These are phyloP conservation scores for Botrytis fabae DNA, from an alignment of 2,329 filamentous ascomycete species.

Conservation along the genomic window DNA sequence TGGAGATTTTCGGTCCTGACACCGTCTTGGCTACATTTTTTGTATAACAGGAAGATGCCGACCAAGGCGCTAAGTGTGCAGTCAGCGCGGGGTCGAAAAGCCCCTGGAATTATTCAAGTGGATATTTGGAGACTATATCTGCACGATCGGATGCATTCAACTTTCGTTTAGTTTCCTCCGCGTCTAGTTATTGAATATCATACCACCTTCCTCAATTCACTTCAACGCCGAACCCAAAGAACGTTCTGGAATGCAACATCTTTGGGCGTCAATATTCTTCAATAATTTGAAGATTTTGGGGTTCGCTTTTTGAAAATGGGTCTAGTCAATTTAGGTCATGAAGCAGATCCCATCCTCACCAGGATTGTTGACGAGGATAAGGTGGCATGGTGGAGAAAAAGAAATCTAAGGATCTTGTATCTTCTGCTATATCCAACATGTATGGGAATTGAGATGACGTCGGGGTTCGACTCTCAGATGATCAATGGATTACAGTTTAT, in stretches of 20 bases:
- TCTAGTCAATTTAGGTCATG: conserved; percentile 15
- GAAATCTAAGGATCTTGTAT: conserved; percentile 44
- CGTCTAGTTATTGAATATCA: neutral
- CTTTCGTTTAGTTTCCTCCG: conserved; percentile 21
- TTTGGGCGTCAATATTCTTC: conserved; percentile 2
- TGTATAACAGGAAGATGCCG: neutral
- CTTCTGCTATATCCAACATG: conserved; percentile 48
- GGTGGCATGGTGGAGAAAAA: conserved; percentile 45
- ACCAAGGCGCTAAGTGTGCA: neutral
- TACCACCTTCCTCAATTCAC: conserved; percentile 21
- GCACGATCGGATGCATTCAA: conserved; percentile 18
- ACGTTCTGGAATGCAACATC: neutral
- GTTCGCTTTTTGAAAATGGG: neutral
- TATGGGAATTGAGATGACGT: conserved; percentile 56
- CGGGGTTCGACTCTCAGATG: conserved; percentile 54
- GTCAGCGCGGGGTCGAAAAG: conserved; percentile 2
- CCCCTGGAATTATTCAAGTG: neutral
- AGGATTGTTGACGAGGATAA: conserved; percentile 45
- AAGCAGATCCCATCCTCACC: conserved; percentile 44
- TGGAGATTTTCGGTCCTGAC: neutral
- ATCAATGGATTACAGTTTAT: conserved; percentile 48
- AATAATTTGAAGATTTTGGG: neutral
- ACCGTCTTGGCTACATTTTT: conserved; percentile 13
- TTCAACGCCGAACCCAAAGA: neutral
- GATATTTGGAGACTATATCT: neutral